Percentiles rank a stretch among this genome's conserved stretches.
These are phyloP conservation scores for Alternaria sp. DNA, from an alignment of 2,329 filamentous ascomycete genomes.

Conservation along the genomic window DNA sequence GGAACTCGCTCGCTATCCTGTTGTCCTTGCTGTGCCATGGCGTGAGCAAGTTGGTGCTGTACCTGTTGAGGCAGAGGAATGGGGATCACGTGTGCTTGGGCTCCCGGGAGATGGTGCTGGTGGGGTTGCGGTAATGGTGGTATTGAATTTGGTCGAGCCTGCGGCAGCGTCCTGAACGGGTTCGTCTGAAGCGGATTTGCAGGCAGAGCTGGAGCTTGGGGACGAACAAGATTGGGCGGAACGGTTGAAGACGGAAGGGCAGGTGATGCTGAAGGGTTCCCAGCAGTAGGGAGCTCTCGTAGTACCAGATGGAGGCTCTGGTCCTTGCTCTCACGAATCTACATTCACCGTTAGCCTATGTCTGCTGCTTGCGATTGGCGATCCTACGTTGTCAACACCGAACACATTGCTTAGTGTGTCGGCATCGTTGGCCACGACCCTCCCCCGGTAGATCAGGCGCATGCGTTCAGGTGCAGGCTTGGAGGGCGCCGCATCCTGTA, in stretches of 20 bases:
- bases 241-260: conserved; percentile 46
- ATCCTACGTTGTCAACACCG: conserved; percentile 59
- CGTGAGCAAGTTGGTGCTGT: conserved; percentile 36
- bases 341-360: conserved; percentile 22
- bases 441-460: conserved; percentile 66
- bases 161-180: conserved; percentile 41
- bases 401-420: conserved; percentile 61
- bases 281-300: conserved; percentile 39
- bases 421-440: conserved; percentile 59
- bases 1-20: conserved; percentile 12
- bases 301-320: conserved; percentile 52
- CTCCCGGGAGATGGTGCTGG: conserved; percentile 24
- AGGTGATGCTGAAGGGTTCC: conserved; percentile 18
- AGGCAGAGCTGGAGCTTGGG: conserved; percentile 19
- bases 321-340: conserved; percentile 48
- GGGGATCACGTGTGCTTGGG: conserved; percentile 22
- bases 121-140: conserved; percentile 30
- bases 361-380: background rate
- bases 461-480: conserved; percentile 54
- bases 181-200: conserved; percentile 39
- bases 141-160: conserved; percentile 40
- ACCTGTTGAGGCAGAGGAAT: conserved; percentile 34
- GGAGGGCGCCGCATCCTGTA: conserved; percentile 59
- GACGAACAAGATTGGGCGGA: conserved; percentile 49
- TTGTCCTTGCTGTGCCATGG: conserved; percentile 28